These are phyloP conservation scores for Suillus paluster DNA, from an alignment of 768 basidiomycete species.

Conservation along the genomic window DNA sequence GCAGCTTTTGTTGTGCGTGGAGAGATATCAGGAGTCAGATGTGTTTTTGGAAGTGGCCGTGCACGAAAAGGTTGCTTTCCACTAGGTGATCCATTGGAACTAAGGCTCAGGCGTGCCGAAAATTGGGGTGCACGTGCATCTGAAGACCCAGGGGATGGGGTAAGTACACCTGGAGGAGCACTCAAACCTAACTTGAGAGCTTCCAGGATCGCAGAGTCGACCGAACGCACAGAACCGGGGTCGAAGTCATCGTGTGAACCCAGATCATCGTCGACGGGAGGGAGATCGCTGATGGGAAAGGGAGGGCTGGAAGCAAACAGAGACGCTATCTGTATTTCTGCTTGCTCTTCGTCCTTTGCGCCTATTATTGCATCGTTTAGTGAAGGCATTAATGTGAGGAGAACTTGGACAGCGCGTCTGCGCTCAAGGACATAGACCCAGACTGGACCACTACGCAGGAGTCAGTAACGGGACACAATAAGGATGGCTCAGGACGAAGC, in stretches of 20 bases:
- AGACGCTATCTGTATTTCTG: constrained; percentile 77
- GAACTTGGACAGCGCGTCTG: constrained; percentile 79
- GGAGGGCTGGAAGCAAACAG: constrained; percentile 86
- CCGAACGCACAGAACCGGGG: constrained; percentile 42
- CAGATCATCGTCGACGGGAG: constrained; percentile 44
- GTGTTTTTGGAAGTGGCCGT: constrained; percentile 66
- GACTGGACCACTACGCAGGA: constrained; percentile 70
- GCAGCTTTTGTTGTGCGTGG: constrained; percentile 81
- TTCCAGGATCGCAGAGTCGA: constrained; percentile 53
- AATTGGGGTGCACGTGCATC: constrained; percentile 26
- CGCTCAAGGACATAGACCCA: constrained; percentile 92
- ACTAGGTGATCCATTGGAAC: constrained; percentile 40
- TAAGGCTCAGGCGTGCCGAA: constrained; percentile 33
- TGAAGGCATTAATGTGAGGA: constrained; percentile 74
- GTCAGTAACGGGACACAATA: constrained; percentile 8
- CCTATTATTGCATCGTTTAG: constrained; percentile 66
- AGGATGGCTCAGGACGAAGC: not conserved
- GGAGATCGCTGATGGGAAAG: constrained; percentile 71
- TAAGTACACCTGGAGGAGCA: constrained; percentile 49
- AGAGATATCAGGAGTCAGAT: constrained; percentile 65
- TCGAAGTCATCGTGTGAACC: too few relatives aligned
- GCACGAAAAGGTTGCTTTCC: constrained; percentile 66
- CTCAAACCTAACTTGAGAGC: constrained; percentile 45
- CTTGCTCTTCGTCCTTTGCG: constrained; percentile 64
- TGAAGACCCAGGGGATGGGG: constrained; percentile 32